These are phyloP conservation scores for Fusarium nanum DNA, from an alignment of 2,329 filamentous ascomycete species.

Conservation along the genomic window DNA sequence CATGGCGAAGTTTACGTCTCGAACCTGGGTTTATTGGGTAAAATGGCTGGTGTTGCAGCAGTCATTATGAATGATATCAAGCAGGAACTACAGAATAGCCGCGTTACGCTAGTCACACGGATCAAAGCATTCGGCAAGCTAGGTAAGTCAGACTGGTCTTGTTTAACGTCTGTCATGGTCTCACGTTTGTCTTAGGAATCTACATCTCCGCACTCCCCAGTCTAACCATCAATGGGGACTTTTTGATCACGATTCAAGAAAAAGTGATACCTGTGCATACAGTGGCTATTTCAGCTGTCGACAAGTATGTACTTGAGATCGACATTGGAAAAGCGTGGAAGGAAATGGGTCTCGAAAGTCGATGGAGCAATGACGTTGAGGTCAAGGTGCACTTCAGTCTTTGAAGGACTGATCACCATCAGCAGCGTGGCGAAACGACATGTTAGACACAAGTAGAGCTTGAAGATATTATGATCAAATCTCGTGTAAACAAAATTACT, in stretches of 20 bases:
- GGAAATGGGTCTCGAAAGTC: conserved; percentile 73
- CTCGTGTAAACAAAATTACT: not conserved
- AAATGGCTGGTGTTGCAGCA: conserved; percentile 90
- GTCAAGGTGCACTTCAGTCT: conserved; percentile 70
- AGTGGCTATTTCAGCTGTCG: conserved; percentile 67
- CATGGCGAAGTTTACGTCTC: conserved; percentile 64
- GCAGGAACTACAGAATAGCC: conserved; percentile 61
- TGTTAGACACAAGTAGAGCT: not conserved
- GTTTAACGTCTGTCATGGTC: not conserved
- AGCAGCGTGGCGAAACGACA: not conserved
- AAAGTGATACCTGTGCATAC: conserved; percentile 74
- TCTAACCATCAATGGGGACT: conserved; percentile 70
- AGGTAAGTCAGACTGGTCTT: conserved; percentile 60
- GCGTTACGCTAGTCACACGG: conserved; percentile 72
- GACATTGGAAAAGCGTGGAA: conserved; percentile 83
- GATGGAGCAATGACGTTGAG: conserved; percentile 84
- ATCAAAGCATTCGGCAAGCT: conserved; percentile 84
- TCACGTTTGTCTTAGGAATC: conserved; percentile 61
- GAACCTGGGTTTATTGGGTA: conserved; percentile 81
- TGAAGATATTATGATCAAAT: not conserved
- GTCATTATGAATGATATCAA: conserved; percentile 72
- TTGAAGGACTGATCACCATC: conserved; percentile 31
- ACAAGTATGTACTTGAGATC: conserved; percentile 75
- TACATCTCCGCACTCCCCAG: conserved; percentile 78
- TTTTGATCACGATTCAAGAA: conserved; percentile 81